Evolutionary conservation across 169 alveolate species (phyloP).

Genomic region (Plasmodium cynomolgi): DNA sequence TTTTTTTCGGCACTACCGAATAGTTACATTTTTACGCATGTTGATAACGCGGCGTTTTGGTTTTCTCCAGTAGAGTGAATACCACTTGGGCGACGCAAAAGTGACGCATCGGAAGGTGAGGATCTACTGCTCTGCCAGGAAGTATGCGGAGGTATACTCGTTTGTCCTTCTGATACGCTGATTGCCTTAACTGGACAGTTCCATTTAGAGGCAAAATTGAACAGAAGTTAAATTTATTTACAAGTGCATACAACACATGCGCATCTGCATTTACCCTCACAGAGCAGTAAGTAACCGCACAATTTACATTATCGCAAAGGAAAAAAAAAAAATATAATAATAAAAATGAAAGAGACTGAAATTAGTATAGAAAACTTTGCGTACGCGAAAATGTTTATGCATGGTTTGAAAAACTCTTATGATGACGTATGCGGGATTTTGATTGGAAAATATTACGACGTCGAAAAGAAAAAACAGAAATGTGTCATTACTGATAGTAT

Average conservation of each 20-base stretch:
- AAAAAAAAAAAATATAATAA: slow-evolving; percentile 1
- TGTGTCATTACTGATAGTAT: slow-evolving; percentile 39
- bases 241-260: not conserved
- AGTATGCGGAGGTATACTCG: not conserved
- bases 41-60: not conserved
- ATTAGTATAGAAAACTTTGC: slow-evolving; percentile 64
- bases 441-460: slow-evolving; percentile 47
- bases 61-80: not conserved
- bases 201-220: not conserved
- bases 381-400: slow-evolving; percentile 74
- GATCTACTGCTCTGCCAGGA: not conserved
- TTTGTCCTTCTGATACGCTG: not conserved
- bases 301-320: not conserved
- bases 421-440: slow-evolving; percentile 70
- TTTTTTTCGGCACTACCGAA: not conserved
- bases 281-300: not conserved
- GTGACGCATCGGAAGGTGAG: not conserved
- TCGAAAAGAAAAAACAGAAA: slow-evolving; percentile 15
- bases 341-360: slow-evolving; percentile 38
- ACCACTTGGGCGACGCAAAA: not conserved
- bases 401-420: slow-evolving; percentile 66
- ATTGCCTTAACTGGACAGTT: not conserved
- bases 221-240: not conserved
- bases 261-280: not conserved
- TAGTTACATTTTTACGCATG: not conserved